Evolutionary conservation across 257 asterid species (phyloP).

Genomic region (Solanum chaucha): DNA sequence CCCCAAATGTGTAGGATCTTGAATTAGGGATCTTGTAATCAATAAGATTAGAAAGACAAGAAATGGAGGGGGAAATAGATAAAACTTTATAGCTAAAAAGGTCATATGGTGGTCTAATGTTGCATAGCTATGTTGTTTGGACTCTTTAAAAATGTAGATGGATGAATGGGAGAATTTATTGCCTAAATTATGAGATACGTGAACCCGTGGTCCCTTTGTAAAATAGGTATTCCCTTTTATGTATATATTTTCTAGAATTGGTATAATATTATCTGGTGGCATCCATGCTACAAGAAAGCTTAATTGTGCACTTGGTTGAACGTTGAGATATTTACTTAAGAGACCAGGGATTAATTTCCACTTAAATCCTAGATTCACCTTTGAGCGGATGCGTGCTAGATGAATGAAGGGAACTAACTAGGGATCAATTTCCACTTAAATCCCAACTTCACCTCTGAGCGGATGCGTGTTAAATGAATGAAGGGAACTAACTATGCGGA

Average conservation of each 20-base stretch:
- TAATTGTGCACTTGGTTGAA: background rate
- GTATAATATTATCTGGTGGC: background rate
- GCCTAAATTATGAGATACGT: background rate
- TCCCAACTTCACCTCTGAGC: too few species aligned
- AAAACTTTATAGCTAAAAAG: background rate
- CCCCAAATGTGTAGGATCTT: background rate
- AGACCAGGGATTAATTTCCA: background rate
- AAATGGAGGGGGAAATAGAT: background rate
- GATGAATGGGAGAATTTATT: too few species aligned
- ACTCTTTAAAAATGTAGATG: background rate
- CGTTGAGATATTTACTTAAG: background rate
- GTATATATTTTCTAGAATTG: too few species aligned
- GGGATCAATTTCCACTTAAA: too few species aligned
- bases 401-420: too few species aligned
- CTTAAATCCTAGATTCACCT: too few species aligned
- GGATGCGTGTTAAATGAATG: too few species aligned
- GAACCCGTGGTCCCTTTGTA: background rate
- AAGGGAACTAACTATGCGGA: background rate
- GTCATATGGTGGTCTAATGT: background rate
- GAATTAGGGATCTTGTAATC: background rate
- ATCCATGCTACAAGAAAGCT: too few species aligned
- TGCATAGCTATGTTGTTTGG: background rate
- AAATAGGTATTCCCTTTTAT: too few species aligned
- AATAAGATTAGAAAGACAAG: background rate
- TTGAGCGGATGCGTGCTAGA: rapidly evolving